These are phyloP conservation scores for Carpinus fangiana DNA, from an alignment of 306 rosid species.

Conservation along the genomic window DNA sequence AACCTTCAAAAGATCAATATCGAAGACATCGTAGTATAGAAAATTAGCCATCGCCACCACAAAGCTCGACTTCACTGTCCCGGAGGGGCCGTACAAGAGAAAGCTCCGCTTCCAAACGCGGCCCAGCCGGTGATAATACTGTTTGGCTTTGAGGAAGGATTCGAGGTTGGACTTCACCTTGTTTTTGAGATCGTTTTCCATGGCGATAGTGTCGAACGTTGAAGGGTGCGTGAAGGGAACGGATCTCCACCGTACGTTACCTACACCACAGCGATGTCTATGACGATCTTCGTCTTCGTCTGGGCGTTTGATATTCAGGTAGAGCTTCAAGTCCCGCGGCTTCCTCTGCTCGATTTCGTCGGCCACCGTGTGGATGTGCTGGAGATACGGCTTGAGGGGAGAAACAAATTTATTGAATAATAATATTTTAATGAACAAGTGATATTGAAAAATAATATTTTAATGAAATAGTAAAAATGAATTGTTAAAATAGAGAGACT, in stretches of 20 bases:
- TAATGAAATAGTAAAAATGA: no score
- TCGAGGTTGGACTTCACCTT: conserved; percentile 81
- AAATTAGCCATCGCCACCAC: conserved; percentile 96
- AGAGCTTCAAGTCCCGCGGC: conserved; percentile 53
- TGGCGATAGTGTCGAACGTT: conserved; percentile 74
- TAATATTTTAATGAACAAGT: no score
- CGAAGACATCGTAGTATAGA: conserved; percentile 71
- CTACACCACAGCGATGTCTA: neutral
- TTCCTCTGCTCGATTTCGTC: conserved; percentile 54
- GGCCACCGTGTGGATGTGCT: conserved; percentile 69
- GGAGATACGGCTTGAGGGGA: conserved; percentile 68
- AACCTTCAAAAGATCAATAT: conserved; percentile 63
- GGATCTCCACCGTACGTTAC: conserved; percentile 55
- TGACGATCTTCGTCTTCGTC: neutral
- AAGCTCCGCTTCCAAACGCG: conserved; percentile 91
- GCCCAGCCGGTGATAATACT: conserved; percentile 69
- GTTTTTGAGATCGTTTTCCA: conserved; percentile 75
- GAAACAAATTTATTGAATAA: no score
- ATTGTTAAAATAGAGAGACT: no score
- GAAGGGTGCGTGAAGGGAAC: conserved; percentile 80
- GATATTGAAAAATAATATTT: no score
- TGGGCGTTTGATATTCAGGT: conserved; percentile 33
- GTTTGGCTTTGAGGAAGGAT: conserved; percentile 65
- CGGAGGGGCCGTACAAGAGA: conserved; percentile 81
- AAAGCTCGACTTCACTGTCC: conserved; percentile 95